Evolutionary conservation across 495 filamentous ascomycete genomes (phyloP), one percentile per base, ranked within the genome.

Genomic region (Annulohypoxylon bovei): DNA sequence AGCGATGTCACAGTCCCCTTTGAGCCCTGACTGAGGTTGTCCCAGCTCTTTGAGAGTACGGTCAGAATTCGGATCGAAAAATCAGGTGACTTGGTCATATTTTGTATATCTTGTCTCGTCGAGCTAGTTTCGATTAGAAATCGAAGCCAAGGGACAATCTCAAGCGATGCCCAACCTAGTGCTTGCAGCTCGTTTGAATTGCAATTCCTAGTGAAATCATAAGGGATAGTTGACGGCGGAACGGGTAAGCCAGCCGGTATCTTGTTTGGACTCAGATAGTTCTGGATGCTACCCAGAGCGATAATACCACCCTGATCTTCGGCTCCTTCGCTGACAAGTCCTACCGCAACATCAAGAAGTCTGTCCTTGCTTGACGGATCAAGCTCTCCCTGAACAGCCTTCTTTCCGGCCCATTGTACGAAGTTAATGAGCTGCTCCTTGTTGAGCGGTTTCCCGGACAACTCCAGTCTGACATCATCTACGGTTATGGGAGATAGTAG

Each of bases 1-100:
- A 91, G 77, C 9, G 83, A 80, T 14, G 88, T 75, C 12, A 97
- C 79, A 12, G 86, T 88, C 16, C 86, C 82, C 75, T 91, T 96
- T 3, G 88, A 89, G 18, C 82, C 79, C 27, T 80, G 77, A 62
- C 87, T 90, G 12, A 97, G 75, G 23, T 80, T 82, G 9, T 98
- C 95, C 94, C 94, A 99, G 61, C 90, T 86, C 76, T 93, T 96
- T 4, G 95, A 97, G 20, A 98, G 71, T 9, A 96, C 85, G 6
- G 87, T 85, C 22, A 99, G 81, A n/a, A 97, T 85, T 68, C 90
- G 88, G 0, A 83, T 81, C n/a, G 95, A 86, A 75, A 98, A 97
- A 37, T 86, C 83, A n/a, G 92, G 73, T 0, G 87, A 91, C 42
- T 86, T 82, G 1, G 89, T 90, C 23, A 98, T 80, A 70, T 92